Conservation (phyloP, 1,284 basidiomycete species). For the Psilocybe mexicana region DNA sequence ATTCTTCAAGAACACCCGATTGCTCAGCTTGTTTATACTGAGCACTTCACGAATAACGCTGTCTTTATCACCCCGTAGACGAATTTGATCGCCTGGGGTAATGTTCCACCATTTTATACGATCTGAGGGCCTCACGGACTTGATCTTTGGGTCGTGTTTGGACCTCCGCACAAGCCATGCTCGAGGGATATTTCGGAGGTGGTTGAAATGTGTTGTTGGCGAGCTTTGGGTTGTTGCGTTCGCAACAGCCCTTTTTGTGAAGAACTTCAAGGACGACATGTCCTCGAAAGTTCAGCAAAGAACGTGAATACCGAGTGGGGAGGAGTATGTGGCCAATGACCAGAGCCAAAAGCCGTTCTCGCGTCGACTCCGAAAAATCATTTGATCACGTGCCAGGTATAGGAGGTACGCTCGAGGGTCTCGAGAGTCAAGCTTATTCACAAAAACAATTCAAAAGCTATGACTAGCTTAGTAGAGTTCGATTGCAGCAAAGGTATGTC, state of each 20-base stretch:
- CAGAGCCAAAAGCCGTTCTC: not conserved
- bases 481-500: no score
- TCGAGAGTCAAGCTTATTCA: no score
- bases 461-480: no score
- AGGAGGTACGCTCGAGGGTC: no score
- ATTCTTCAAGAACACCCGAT: slow-evolving; percentile 69
- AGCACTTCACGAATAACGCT: slow-evolving; percentile 65
- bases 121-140: slow-evolving; percentile 61
- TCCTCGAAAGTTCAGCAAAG: not conserved
- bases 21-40: slow-evolving; percentile 70
- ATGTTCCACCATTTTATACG: slow-evolving; percentile 85
- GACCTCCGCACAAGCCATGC: slow-evolving; percentile 37
- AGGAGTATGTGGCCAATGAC: not conserved
- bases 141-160: slow-evolving; percentile 40
- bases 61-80: slow-evolving; percentile 63
- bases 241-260: slow-evolving; percentile 44
- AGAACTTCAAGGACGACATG: slow-evolving; percentile 26
- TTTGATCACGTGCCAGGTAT: not conserved
- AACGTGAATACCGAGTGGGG: not conserved
- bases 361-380: not conserved
- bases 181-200: slow-evolving; percentile 59
- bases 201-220: slow-evolving; percentile 66
- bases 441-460: no score
- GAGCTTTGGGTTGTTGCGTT: slow-evolving; percentile 49
- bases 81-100: slow-evolving; percentile 79